These are phyloP conservation scores for Taiwanofungus camphoratus DNA, from an alignment of 1,284 basidiomycete genomes.

Conservation along the genomic window DNA sequence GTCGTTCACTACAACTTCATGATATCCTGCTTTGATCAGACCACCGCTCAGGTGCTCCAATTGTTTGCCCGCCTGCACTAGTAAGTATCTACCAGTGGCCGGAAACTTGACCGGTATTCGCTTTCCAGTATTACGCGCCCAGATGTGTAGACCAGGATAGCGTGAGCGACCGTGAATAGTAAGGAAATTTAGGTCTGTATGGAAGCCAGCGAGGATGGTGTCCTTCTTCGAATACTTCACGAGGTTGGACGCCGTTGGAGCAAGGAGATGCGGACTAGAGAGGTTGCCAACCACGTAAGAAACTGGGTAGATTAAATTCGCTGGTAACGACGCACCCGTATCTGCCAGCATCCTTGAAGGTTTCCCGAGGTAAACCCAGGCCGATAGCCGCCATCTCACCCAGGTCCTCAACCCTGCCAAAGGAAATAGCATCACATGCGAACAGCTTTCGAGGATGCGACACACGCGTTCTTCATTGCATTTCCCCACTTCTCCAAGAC, in stretches of 20 bases:
- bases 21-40: conserved; percentile 85
- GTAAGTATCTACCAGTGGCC: conserved; percentile 60
- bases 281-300: background rate
- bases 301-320: conserved; percentile 1
- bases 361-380: conserved; percentile 60
- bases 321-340: conserved; percentile 56
- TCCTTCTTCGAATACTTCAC: conserved; percentile 69
- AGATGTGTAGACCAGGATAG: conserved; percentile 81
- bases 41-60: conserved; percentile 87
- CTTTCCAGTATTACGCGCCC: conserved; percentile 88
- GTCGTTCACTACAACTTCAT: conserved; percentile 86
- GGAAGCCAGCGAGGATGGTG: conserved; percentile 87
- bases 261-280: conserved; percentile 77
- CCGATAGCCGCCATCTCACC: conserved; percentile 82
- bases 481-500: conserved; percentile 80
- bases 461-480: conserved; percentile 81
- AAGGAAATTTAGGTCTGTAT: conserved; percentile 78
- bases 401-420: conserved; percentile 75
- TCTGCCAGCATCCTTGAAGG: conserved; percentile 71
- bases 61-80: conserved; percentile 90
- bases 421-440: too few species aligned
- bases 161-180: conserved; percentile 90
- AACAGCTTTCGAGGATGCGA: too few species aligned
- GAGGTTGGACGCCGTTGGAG: conserved; percentile 87
- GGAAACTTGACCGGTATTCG: conserved; percentile 82